Percentiles rank a stretch among this genome's conserved stretches.
These are phyloP conservation scores for Trichoderma sp. DNA, from an alignment of 2,329 filamentous ascomycete genomes.

Conservation along the genomic window DNA sequence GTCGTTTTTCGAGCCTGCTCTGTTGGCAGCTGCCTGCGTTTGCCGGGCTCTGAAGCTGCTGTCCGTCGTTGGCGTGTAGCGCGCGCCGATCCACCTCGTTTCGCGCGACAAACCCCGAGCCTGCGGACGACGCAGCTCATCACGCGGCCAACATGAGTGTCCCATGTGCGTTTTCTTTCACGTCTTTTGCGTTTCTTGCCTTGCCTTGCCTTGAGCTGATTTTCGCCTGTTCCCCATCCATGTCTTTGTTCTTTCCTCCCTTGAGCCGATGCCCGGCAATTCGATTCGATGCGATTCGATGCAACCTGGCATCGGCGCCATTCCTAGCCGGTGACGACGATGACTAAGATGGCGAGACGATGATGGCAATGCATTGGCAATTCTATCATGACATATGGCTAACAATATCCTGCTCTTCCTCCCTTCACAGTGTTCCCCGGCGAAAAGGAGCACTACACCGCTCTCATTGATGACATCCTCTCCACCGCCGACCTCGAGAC, in stretches of 20 bases:
- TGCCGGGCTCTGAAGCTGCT: not conserved
- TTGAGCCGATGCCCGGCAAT: not conserved
- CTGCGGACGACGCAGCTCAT: not conserved
- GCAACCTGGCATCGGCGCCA: not conserved
- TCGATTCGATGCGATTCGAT: not conserved
- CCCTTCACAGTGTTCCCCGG: slow-evolving; percentile 50
- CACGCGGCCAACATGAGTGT: slow-evolving; percentile 33
- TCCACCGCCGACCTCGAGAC: slow-evolving; percentile 62
- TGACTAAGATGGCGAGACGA: not conserved
- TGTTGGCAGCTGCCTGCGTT: not conserved
- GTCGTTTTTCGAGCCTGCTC: not conserved
- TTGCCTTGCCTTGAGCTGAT: not conserved
- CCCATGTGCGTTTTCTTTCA: slow-evolving; percentile 32
- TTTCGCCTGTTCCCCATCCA: not conserved
- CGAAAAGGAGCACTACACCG: slow-evolving; percentile 57
- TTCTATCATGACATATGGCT: not conserved
- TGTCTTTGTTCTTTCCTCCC: not conserved
- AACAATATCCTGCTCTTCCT: not conserved
- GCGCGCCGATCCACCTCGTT: slow-evolving; percentile 24
- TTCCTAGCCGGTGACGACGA: not conserved
- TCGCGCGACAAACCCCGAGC: slow-evolving; percentile 16
- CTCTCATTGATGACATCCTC: slow-evolving; percentile 64
- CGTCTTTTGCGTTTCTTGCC: no score
- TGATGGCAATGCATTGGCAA: slow-evolving; percentile 4
- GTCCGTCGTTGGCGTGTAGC: slow-evolving; percentile 20